Evolutionary conservation across 768 basidiomycete species (phyloP).

Genomic region (Leucogyrophana mollusca): DNA sequence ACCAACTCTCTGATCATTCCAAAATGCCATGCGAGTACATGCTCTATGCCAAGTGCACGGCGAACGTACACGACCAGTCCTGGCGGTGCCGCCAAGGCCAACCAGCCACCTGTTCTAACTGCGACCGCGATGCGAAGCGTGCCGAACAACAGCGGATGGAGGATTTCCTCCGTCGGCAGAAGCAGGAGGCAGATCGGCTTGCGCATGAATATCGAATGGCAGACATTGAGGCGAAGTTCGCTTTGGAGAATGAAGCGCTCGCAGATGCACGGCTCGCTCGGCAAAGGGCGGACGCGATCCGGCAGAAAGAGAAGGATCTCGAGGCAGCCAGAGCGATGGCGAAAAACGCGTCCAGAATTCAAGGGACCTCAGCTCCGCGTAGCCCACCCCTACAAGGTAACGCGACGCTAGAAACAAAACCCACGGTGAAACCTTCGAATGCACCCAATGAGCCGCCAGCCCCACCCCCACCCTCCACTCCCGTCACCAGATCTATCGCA

Average conservation of each 20-base stretch:
- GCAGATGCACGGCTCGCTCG: conserved; percentile 32
- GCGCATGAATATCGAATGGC: conserved; percentile 37
- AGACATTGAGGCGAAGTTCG: conserved; percentile 37
- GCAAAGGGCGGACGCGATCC: conserved; percentile 32
- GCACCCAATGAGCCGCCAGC: not conserved
- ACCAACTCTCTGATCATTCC: conserved; percentile 53
- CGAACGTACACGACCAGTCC: conserved; percentile 37
- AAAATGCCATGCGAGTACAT: conserved; percentile 44
- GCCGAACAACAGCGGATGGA: conserved; percentile 35
- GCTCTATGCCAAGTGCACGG: conserved; percentile 34
- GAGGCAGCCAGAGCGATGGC: conserved; percentile 18
- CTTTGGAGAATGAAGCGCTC: conserved; percentile 20
- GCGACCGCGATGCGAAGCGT: conserved; percentile 37
- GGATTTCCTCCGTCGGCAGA: conserved; percentile 35
- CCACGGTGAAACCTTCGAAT: too few relatives aligned
- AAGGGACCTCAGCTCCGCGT: too few relatives aligned
- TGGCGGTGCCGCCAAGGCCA: conserved; percentile 40
- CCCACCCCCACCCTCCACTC: not conserved
- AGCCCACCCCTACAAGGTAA: too few relatives aligned
- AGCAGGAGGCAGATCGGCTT: conserved; percentile 40
- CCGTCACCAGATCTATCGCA: not conserved
- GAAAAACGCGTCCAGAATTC: not conserved
- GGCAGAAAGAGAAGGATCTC: conserved; percentile 42
- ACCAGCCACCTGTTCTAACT: conserved; percentile 38
- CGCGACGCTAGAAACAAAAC: too few relatives aligned